Conservation (phyloP, 805 yeast genomes). For the Tetrapisispora iriomotensis region DNA sequence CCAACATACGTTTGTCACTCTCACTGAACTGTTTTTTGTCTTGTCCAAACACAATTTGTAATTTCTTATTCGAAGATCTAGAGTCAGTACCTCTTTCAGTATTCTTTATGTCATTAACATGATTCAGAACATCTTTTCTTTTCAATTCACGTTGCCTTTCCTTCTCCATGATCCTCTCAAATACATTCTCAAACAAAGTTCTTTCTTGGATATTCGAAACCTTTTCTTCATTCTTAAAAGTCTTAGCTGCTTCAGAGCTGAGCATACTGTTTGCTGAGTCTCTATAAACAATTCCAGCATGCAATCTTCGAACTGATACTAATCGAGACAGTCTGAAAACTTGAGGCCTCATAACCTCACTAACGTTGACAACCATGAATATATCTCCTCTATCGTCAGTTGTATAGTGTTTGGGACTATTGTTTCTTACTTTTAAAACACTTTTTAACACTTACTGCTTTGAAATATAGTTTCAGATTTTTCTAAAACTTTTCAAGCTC, state of each 20-base stretch:
- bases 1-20: conserved; percentile 10
- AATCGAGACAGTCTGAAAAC: no score
- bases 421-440: no score
- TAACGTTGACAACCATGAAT: no score
- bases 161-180: conserved; percentile 19
- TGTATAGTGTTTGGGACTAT: no score
- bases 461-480: no score
- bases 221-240: conserved; percentile 4
- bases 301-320: no score
- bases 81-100: not conserved
- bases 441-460: no score
- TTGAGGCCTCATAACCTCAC: no score
- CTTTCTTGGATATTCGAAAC: conserved; percentile 19
- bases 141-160: conserved; percentile 11
- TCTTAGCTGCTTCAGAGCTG: not conserved
- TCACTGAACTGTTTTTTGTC: conserved; percentile 8
- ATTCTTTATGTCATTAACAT: not conserved
- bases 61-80: conserved; percentile 4
- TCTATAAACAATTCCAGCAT: no score
- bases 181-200: conserved; percentile 20
- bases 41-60: conserved; percentile 17
- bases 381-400: no score
- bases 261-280: no score
- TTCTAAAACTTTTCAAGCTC: no score
- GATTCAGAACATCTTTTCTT: not conserved